phyloP scores from a whole-genome alignment of 192 early-diverging fungal species.

The Pilobolus umbonatus region DNA sequence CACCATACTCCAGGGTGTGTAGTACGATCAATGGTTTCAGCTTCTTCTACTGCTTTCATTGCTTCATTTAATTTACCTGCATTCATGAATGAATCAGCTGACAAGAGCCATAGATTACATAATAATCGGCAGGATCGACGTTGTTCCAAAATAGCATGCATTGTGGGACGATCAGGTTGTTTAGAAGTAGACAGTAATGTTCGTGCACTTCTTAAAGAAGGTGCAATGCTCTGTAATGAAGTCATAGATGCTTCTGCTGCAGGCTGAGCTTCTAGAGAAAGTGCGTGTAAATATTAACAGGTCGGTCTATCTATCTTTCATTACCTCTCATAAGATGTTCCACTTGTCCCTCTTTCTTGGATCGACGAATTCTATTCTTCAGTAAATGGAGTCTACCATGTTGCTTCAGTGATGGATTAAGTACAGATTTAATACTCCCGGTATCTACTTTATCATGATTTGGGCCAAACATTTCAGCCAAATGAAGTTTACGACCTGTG shows the following conservation, averaged over 20 bases:
- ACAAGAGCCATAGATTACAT: constrained; percentile 49
- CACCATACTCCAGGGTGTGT: constrained; percentile 52
- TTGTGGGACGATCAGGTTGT: constrained; percentile 19
- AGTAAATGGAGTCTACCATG: no score
- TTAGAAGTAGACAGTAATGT: constrained; percentile 30
- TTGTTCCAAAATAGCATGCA: constrained; percentile 30
- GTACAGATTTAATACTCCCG: neutral
- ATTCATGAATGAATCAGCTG: constrained; percentile 43
- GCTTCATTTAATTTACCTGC: constrained; percentile 51
- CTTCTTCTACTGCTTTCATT: constrained; percentile 48
- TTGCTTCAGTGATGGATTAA: no score
- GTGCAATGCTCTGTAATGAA: constrained; percentile 31
- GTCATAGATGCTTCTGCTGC: neutral
- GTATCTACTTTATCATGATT: neutral
- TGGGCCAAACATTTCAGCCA: constrained; percentile 2
- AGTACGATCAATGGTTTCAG: constrained; percentile 42
- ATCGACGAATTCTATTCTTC: neutral
- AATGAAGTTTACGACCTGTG: constrained; percentile 4
- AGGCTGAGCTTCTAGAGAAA: neutral
- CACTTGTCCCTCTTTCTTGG: neutral
- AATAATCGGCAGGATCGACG: constrained; percentile 41
- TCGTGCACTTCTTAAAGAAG: constrained; percentile 25
- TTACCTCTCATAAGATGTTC: neutral
- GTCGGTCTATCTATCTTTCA: neutral
- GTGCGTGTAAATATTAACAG: no score